Percentiles rank a stretch among this genome's conserved stretches.
phyloP scores from a whole-genome alignment of 1,139 yeast genomes.

The Diutina ranongensis region DNA sequence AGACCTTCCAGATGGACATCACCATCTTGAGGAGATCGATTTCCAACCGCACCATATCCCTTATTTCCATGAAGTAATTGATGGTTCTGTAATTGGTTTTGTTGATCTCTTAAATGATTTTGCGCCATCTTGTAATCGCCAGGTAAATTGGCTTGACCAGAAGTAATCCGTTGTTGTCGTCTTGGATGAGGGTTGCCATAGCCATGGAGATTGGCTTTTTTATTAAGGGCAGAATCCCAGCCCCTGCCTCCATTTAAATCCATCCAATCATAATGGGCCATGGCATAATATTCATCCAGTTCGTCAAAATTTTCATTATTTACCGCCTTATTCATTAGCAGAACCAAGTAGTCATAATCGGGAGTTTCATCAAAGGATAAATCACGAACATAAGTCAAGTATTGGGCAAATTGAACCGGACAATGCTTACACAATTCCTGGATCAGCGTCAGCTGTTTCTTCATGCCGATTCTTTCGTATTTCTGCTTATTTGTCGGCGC shows the following conservation, averaged over 20 bases:
- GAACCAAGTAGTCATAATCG: constrained; percentile 44
- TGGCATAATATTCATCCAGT: constrained; percentile 28
- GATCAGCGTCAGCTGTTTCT: constrained; percentile 61
- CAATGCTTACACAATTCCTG: constrained; percentile 57
- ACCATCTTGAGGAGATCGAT: neutral
- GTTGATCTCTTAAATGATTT: neutral
- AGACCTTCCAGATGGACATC: constrained; percentile 6
- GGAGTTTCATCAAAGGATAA: constrained; percentile 71
- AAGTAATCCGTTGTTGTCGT: neutral
- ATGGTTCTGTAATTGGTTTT: neutral
- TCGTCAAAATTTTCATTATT: constrained; percentile 7
- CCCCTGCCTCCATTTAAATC: constrained; percentile 70
- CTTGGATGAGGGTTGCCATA: constrained; percentile 68
- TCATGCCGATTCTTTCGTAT: constrained; percentile 73
- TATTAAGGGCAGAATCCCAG: constrained; percentile 71
- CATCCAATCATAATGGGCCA: constrained; percentile 80
- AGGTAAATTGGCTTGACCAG: neutral
- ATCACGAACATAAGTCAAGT: constrained; percentile 58
- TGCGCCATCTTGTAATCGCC: neutral
- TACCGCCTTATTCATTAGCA: constrained; percentile 33
- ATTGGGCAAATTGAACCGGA: constrained; percentile 72
- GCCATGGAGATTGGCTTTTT: constrained; percentile 73
- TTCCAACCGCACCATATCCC: constrained; percentile 3
- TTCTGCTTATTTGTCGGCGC: constrained; percentile 77
- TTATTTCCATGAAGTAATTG: neutral